Percentiles rank a stretch among this genome's conserved stretches.
phyloP scores from a whole-genome alignment of 2,329 filamentous ascomycete genomes.

The Purpureocillium takamizusanense region DNA sequence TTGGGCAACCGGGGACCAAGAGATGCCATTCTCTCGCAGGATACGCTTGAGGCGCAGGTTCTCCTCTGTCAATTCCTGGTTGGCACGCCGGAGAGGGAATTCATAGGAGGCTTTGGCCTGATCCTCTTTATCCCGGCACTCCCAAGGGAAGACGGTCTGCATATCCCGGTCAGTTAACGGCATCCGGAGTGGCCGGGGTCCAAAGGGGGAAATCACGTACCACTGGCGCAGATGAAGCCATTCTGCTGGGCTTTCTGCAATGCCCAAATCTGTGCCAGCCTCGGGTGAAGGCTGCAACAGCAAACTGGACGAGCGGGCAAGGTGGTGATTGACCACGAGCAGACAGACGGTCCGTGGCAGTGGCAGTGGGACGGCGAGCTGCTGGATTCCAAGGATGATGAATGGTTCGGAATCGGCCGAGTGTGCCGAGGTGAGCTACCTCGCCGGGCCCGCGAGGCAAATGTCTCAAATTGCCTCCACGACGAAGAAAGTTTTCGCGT shows the following conservation, averaged over 20 bases:
- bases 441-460: background rate
- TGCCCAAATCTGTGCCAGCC: too few species aligned
- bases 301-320: too few species aligned
- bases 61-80: slow-evolving; percentile 36
- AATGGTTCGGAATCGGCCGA: too few species aligned
- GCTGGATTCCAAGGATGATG: too few species aligned
- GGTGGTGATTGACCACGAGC: too few species aligned
- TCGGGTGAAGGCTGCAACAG: too few species aligned
- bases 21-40: slow-evolving; percentile 41
- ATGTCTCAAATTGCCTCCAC: background rate
- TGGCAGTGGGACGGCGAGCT: too few species aligned
- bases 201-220: background rate
- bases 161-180: background rate
- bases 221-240: slow-evolving; percentile 2
- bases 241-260: background rate
- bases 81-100: slow-evolving; percentile 36
- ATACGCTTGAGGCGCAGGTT: slow-evolving; percentile 41
- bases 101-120: slow-evolving; percentile 39
- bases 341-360: too few species aligned
- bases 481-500: too few species aligned
- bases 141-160: slow-evolving; percentile 32
- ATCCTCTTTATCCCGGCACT: slow-evolving; percentile 43
- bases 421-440: too few species aligned
- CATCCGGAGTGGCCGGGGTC: too few species aligned
- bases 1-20: slow-evolving; percentile 34